Evolutionary conservation across 768 basidiomycete genomes (phyloP).

Genomic region (Tulasnella sp.): DNA sequence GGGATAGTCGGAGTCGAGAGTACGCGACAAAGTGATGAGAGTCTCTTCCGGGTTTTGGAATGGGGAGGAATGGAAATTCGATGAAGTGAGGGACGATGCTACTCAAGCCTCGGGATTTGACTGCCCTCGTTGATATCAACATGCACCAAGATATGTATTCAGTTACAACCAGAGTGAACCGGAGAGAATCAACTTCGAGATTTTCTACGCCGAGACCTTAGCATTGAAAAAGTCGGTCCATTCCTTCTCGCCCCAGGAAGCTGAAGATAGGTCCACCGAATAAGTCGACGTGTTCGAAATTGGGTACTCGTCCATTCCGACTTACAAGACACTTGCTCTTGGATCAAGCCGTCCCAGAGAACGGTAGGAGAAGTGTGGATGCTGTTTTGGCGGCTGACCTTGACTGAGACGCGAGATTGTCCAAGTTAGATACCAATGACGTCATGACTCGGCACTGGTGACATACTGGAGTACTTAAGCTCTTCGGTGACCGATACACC

Average conservation of each 20-base stretch:
- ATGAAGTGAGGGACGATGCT: background rate
- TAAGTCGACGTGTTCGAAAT: slow-evolving; percentile 47
- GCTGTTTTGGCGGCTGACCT: slow-evolving; percentile 86
- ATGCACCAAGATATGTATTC: background rate
- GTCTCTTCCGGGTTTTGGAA: slow-evolving; percentile 50
- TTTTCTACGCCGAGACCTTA: slow-evolving; percentile 46
- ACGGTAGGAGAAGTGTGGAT: slow-evolving; percentile 89
- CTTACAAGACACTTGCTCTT: slow-evolving; percentile 29
- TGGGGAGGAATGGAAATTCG: slow-evolving; percentile 55
- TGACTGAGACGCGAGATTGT: slow-evolving; percentile 58
- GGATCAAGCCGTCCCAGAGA: slow-evolving; percentile 60
- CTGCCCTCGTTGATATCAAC: background rate
- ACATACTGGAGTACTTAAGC: slow-evolving; percentile 85
- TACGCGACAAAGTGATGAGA: slow-evolving; percentile 40
- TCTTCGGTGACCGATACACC: slow-evolving; percentile 83
- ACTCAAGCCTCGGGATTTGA: too few species aligned
- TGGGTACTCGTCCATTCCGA: background rate
- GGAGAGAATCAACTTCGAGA: background rate
- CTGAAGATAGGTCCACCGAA: slow-evolving; percentile 68
- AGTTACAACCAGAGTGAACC: background rate
- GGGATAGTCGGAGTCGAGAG: slow-evolving; percentile 42
- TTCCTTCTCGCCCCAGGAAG: slow-evolving; percentile 79
- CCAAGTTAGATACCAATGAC: background rate
- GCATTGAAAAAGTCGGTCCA: slow-evolving; percentile 75
- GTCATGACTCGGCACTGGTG: background rate